phyloP scores from a whole-genome alignment of 1,284 basidiomycete genomes.

The Cerioporus squamosus region DNA sequence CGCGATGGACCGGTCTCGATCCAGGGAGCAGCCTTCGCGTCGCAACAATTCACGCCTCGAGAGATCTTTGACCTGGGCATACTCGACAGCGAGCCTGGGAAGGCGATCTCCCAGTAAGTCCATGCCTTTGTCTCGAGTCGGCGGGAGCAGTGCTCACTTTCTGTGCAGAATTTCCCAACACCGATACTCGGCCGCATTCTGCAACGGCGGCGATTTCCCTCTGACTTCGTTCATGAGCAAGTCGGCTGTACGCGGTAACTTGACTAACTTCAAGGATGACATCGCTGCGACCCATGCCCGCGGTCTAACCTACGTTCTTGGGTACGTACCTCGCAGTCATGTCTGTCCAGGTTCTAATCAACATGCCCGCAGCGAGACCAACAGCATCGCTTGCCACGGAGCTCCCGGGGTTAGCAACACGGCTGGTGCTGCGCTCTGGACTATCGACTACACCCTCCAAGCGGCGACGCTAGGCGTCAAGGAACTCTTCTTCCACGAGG shows the following conservation, averaged over 20 bases:
- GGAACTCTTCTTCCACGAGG: slow-evolving; percentile 45
- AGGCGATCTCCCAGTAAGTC: slow-evolving; percentile 37
- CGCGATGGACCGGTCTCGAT: slow-evolving; percentile 44
- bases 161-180: slow-evolving; percentile 61
- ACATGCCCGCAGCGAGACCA: slow-evolving; percentile 31
- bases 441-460: slow-evolving; percentile 65
- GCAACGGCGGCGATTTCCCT: slow-evolving; percentile 50
- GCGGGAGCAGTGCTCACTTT: neutral
- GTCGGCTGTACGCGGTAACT: slow-evolving; percentile 57
- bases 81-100: slow-evolving; percentile 36
- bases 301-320: slow-evolving; percentile 62
- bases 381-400: slow-evolving; percentile 50
- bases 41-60: slow-evolving; percentile 62
- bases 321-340: slow-evolving; percentile 39
- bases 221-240: slow-evolving; percentile 68
- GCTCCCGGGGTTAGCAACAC: slow-evolving; percentile 71
- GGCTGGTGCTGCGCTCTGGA: slow-evolving; percentile 73
- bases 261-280: slow-evolving; percentile 53
- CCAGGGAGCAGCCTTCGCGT: slow-evolving; percentile 58
- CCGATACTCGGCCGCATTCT: slow-evolving; percentile 63
- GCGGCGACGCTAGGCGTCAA: slow-evolving; percentile 42
- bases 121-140: neutral
- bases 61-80: slow-evolving; percentile 44
- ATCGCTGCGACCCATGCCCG: slow-evolving; percentile 48
- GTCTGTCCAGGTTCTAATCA: neutral